Conservation (phyloP, 2,329 filamentous ascomycete genomes). For the Calycina marina region DNA sequence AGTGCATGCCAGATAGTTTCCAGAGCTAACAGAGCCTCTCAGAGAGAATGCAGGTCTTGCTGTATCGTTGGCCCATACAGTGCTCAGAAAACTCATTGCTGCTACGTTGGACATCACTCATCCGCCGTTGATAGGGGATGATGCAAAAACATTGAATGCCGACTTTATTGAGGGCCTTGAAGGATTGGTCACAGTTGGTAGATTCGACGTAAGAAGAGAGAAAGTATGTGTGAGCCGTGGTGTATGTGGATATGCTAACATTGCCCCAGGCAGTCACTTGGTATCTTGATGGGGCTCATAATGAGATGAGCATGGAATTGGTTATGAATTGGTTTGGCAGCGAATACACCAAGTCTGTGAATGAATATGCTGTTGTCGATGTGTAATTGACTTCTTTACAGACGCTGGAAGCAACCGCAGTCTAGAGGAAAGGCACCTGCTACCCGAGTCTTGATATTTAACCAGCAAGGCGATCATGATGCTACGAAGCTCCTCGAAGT, state of each 20-base stretch:
- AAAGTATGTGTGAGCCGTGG: not conserved
- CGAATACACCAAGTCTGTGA: conserved; percentile 25
- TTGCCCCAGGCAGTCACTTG: conserved; percentile 49
- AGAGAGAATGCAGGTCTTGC: conserved; percentile 28
- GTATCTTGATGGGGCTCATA: conserved; percentile 92
- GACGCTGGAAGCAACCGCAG: no score
- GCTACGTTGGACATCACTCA: no score
- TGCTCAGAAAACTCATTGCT: conserved; percentile 23
- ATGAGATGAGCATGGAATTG: conserved; percentile 71
- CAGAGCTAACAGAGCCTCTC: no score
- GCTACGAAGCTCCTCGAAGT: conserved; percentile 35
- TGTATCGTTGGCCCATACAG: conserved; percentile 35
- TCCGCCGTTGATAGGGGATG: no score
- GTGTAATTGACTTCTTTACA: no score
- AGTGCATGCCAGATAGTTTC: no score
- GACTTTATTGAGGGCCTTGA: conserved; percentile 63
- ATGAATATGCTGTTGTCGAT: no score
- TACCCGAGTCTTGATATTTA: conserved; percentile 63
- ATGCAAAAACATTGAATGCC: conserved; percentile 26
- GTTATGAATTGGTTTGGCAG: conserved; percentile 69
- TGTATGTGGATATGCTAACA: not conserved
- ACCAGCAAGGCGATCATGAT: conserved; percentile 48
- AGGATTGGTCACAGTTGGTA: conserved; percentile 60
- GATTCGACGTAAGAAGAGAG: conserved; percentile 50
- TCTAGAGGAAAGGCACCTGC: no score